Conservation (phyloP, 177 flowering plant species). For the Vitis hybrid region DNA sequence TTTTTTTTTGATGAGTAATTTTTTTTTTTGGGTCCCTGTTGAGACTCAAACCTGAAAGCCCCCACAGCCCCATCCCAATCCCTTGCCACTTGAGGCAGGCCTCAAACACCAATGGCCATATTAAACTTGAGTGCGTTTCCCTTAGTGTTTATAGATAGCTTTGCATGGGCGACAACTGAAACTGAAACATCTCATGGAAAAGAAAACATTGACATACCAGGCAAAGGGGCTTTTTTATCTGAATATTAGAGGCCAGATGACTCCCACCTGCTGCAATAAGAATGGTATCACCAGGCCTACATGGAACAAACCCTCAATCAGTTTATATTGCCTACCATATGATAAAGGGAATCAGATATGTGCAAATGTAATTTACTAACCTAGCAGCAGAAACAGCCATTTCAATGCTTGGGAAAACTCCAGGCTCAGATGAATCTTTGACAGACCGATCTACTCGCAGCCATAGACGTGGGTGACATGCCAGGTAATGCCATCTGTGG, state of each 20-base stretch:
- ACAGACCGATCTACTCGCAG: constrained; percentile 72
- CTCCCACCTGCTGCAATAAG: constrained; percentile 78
- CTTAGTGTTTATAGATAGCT: too few relatives aligned
- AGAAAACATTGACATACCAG: constrained; percentile 52
- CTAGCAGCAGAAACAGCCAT: constrained; percentile 88
- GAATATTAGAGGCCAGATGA: constrained; percentile 74
- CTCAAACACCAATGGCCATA: too few relatives aligned
- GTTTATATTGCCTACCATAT: neutral
- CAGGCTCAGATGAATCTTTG: constrained; percentile 53
- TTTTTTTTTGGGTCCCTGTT: too few relatives aligned
- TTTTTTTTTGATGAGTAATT: too few relatives aligned
- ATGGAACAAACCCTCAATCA: constrained; percentile 10
- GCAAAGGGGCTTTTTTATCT: constrained; percentile 89
- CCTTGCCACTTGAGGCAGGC: too few relatives aligned
- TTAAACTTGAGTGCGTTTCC: too few relatives aligned
- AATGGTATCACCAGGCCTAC: constrained; percentile 96
- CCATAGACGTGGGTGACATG: constrained; percentile 95
- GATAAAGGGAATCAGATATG: neutral
- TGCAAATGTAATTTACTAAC: constrained; percentile 33
- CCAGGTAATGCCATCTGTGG: constrained; percentile 94
- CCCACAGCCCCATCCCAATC: too few relatives aligned
- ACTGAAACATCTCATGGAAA: neutral
- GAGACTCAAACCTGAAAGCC: too few relatives aligned
- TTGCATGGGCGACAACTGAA: too few relatives aligned
- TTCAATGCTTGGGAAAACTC: constrained; percentile 74